A percentile compares a stretch with the other conserved stretches of the same genome.
phyloP scores from a whole-genome alignment of 2,329 filamentous ascomycete species.

The Didymella keratinophila region DNA sequence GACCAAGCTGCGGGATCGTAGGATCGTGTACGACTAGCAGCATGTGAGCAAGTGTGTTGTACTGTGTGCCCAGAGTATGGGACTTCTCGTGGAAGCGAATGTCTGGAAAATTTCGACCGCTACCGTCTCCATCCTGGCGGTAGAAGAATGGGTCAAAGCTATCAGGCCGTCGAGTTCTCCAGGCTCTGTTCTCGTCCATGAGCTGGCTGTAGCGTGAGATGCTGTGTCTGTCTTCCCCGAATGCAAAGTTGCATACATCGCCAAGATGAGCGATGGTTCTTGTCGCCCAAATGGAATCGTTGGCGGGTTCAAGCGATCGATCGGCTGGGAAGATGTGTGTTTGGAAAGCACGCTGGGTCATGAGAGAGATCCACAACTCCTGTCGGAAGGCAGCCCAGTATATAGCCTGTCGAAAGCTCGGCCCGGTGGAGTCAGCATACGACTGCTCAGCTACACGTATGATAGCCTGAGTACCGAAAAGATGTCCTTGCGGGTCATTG shows the following conservation, averaged over 20 bases:
- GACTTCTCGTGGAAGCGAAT: conserved; percentile 47
- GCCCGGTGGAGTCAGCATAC: conserved; percentile 42
- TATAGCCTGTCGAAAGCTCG: conserved; percentile 47
- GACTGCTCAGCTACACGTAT: conserved; percentile 47
- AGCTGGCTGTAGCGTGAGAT: conserved; percentile 40
- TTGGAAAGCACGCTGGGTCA: conserved; percentile 48
- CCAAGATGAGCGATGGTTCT: conserved; percentile 52
- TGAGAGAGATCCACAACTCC: conserved; percentile 50
- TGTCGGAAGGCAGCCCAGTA: conserved; percentile 51
- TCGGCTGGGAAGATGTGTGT: conserved; percentile 50
- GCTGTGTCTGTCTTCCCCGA: conserved; percentile 46
- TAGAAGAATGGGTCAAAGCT: conserved; percentile 49
- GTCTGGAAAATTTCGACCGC: conserved; percentile 46
- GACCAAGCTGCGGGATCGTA: conserved; percentile 48
- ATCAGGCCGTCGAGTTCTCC: conserved; percentile 42
- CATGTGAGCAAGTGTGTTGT: conserved; percentile 48
- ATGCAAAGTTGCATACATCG: conserved; percentile 49
- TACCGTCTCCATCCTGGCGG: conserved; percentile 43
- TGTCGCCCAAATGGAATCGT: conserved; percentile 54
- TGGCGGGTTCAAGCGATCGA: conserved; percentile 50
- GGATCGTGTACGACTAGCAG: conserved; percentile 49
- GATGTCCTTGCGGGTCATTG: conserved; percentile 49
- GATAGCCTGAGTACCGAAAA: conserved; percentile 50
- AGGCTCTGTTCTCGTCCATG: conserved; percentile 47
- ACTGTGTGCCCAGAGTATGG: conserved; percentile 46